Evolutionary conservation across 192 early-diverging fungal species (phyloP), one percentile per base, ranked within the genome.

Genomic region (Entrophospora sp.): DNA sequence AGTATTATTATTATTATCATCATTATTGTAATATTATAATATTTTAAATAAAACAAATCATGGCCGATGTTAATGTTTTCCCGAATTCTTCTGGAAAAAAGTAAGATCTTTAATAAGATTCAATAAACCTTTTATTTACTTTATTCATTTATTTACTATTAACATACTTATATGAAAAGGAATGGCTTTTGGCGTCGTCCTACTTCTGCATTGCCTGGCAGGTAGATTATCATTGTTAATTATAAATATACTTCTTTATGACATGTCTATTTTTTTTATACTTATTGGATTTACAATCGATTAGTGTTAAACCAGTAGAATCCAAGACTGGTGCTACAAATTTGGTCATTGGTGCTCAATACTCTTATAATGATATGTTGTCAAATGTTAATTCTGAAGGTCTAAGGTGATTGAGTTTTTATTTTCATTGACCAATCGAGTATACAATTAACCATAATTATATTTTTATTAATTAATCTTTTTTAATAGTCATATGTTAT

Each of bases 271-370:
- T 13, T 10, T 22, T 34, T 30, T 48, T 25, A 45, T 28, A n/a
- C 43, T n/a, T n/a, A 38, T 60, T 10, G 14, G 27, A 16, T 52
- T 28, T 30, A 40, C 49, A 42, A 51, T 58, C 63, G 51, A 58
- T 66, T 64, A 77, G 77, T 58, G 72, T 80, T 62, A 74, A 76
- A n/a, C 70, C 77, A 43, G 72, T 72, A 16, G 66, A 66, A 16
- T 72, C 73, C 2, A 80, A 69, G n/a, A 71, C 68, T 10, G 75
- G 72, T 0, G 71, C 68, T 8, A 71, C 72, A 61, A 70, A 73
- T 5, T 63, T 75, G 46, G 68, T 78, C 4, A 69, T 77, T 62
- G 78, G 75, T 31, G 76, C 71, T 14, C 73, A 78, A 38, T 79
- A 84, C 49, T 74, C 76, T 27, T 81, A 75, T 63, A 72, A 49